A percentile compares a stretch with the other conserved stretches of the same genome.
These are phyloP conservation scores for Chloropicon primus DNA, from an alignment of 139 green algal species.

Conservation along the genomic window DNA sequence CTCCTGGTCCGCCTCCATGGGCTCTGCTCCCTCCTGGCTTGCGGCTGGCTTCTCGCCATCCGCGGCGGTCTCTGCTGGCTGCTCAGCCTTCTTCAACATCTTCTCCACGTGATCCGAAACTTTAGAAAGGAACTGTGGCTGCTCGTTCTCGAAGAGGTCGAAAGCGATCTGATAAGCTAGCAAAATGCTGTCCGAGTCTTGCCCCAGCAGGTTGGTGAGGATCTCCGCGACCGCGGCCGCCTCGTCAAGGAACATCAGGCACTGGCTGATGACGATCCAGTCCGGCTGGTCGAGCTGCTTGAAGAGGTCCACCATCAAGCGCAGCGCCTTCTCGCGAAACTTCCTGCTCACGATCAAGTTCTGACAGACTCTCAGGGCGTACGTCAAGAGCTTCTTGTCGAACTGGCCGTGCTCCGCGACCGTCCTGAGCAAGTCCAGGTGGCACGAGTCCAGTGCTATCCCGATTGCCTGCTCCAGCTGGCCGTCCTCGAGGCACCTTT, in stretches of 20 bases:
- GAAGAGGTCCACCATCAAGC: constrained; percentile 64
- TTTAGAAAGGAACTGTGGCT: constrained; percentile 72
- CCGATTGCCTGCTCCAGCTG: constrained; percentile 90
- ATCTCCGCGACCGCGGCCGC: constrained; percentile 58
- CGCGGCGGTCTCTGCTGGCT: constrained; percentile 16
- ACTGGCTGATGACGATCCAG: constrained; percentile 73
- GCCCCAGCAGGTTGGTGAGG: constrained; percentile 59
- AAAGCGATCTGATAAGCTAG: constrained; percentile 94
- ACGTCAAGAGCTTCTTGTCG: constrained; percentile 42
- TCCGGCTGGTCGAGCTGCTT: constrained; percentile 43
- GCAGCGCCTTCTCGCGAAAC: constrained; percentile 75
- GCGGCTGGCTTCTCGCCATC: background rate
- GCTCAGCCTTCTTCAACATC: constrained; percentile 4
- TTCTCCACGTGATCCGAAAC: constrained; percentile 24
- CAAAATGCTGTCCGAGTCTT: constrained; percentile 44
- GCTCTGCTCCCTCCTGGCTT: constrained; percentile 5
- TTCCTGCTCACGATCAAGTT: constrained; percentile 53
- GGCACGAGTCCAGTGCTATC: constrained; percentile 73
- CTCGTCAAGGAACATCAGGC: constrained; percentile 85
- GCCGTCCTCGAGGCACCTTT: constrained; percentile 60
- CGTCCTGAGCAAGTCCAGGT: constrained; percentile 77
- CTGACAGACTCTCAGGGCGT: constrained; percentile 68
- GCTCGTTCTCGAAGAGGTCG: constrained; percentile 89
- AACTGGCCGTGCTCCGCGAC: constrained; percentile 24
- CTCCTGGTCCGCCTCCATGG: background rate